phyloP scores from a whole-genome alignment of 768 basidiomycete genomes.

The Lactarius sp. region DNA sequence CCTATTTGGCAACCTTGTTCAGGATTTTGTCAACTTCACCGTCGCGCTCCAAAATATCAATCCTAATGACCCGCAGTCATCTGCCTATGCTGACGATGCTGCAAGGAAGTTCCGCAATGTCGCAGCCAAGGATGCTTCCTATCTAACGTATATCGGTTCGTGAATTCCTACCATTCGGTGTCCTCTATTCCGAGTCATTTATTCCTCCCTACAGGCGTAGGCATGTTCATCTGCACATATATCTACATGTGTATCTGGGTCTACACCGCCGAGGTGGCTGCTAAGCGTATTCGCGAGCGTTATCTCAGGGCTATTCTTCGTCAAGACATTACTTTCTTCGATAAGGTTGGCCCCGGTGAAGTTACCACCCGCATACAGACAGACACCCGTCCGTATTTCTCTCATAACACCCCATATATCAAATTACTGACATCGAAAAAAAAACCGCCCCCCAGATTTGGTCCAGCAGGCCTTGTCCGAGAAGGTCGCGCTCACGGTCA shows the following conservation, averaged over 20 bases:
- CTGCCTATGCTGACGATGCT: slow-evolving; percentile 30
- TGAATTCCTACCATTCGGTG: slow-evolving; percentile 11
- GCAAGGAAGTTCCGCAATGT: slow-evolving; percentile 47
- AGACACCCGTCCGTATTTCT: slow-evolving; percentile 59
- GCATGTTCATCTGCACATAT: slow-evolving; percentile 69
- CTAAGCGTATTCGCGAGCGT: slow-evolving; percentile 77
- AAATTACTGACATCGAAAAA: neutral
- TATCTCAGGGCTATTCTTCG: slow-evolving; percentile 79
- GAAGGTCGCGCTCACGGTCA: slow-evolving; percentile 70
- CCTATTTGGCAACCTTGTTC: slow-evolving; percentile 74
- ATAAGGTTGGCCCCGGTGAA: slow-evolving; percentile 88
- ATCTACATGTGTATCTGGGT: slow-evolving; percentile 67
- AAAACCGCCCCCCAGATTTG: slow-evolving; percentile 47
- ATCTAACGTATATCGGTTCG: slow-evolving; percentile 63
- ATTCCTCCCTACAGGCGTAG: slow-evolving; percentile 50
- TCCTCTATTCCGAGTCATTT: neutral
- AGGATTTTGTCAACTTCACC: slow-evolving; percentile 61
- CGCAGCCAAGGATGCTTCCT: slow-evolving; percentile 56
- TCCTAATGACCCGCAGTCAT: slow-evolving; percentile 31
- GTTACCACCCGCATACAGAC: slow-evolving; percentile 91
- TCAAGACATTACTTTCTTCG: slow-evolving; percentile 88
- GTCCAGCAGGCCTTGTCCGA: slow-evolving; percentile 91
- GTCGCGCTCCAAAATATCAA: slow-evolving; percentile 28
- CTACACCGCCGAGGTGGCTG: slow-evolving; percentile 72
- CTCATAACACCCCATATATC: neutral